Percentiles rank a stretch among this genome's conserved stretches.
phyloP scores from a whole-genome alignment of 495 filamentous ascomycete genomes.

The Sordaria brevicollis region DNA sequence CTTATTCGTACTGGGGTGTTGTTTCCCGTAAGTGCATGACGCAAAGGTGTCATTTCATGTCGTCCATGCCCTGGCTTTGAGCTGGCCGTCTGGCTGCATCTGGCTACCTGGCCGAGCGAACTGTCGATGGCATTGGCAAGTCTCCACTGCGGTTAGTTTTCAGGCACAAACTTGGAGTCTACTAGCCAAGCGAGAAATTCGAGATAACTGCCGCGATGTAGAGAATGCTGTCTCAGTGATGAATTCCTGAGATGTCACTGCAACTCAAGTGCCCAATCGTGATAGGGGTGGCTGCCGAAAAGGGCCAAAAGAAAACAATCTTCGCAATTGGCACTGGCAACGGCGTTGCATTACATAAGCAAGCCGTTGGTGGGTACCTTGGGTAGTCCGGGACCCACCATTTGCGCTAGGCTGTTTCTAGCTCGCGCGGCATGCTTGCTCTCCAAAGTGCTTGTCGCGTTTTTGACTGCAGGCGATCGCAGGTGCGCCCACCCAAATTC shows the following conservation, averaged over 20 bases:
- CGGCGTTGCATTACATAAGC: not conserved
- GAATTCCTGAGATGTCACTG: too few relatives aligned
- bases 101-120: not conserved
- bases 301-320: not conserved
- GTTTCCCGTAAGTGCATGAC: not conserved
- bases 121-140: too few relatives aligned
- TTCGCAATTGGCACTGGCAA: not conserved
- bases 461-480: slow-evolving; percentile 1
- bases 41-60: not conserved
- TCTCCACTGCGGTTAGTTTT: too few relatives aligned
- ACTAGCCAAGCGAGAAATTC: too few relatives aligned
- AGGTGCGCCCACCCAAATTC: not conserved
- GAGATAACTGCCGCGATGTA: too few relatives aligned
- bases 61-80: too few relatives aligned
- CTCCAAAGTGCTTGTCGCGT: slow-evolving; percentile 1
- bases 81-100: too few relatives aligned
- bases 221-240: too few relatives aligned
- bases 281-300: not conserved
- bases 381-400: not conserved
- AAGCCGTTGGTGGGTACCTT: too few relatives aligned
- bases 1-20: not conserved
- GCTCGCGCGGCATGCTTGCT: not conserved
- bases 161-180: too few relatives aligned
- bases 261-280: not conserved
- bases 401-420: not conserved